phyloP scores from a whole-genome alignment of 306 rosid genomes.

The Glycine soja region DNA sequence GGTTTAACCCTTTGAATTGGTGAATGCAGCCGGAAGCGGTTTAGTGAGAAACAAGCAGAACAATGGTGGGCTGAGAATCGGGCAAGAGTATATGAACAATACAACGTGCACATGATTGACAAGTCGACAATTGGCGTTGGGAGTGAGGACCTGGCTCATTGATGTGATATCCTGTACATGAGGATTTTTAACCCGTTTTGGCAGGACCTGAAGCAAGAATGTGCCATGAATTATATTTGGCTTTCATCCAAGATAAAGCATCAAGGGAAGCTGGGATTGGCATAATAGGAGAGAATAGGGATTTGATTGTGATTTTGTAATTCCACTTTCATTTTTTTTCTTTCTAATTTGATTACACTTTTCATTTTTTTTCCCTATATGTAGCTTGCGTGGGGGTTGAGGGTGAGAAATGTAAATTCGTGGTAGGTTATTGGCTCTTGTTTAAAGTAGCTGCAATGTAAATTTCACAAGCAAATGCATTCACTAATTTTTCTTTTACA shows the following conservation, averaged over 20 bases:
- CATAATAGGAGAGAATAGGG: slow-evolving; percentile 71
- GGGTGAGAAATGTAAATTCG: slow-evolving; percentile 91
- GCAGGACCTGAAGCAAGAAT: slow-evolving; percentile 60
- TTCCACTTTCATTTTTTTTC: slow-evolving; percentile 27
- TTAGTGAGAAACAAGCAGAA: slow-evolving; percentile 96
- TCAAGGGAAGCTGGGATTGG: slow-evolving; percentile 61
- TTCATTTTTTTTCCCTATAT: slow-evolving; percentile 66
- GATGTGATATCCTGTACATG: slow-evolving; percentile 71
- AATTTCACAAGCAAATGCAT: slow-evolving; percentile 71
- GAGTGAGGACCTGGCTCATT: slow-evolving; percentile 85
- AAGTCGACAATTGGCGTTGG: slow-evolving; percentile 88
- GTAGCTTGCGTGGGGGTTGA: slow-evolving; percentile 82
- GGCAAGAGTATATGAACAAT: slow-evolving; percentile 82
- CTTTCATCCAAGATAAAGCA: slow-evolving; percentile 64
- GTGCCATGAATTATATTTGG: slow-evolving; percentile 56
- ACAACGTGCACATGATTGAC: slow-evolving; percentile 83
- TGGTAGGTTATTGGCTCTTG: slow-evolving; percentile 71
- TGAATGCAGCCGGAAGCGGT: slow-evolving; percentile 90
- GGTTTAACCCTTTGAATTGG: slow-evolving; percentile 37
- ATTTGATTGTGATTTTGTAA: slow-evolving; percentile 67
- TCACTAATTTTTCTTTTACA: slow-evolving; percentile 51
- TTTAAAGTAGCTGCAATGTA: slow-evolving; percentile 76
- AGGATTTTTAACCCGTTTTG: slow-evolving; percentile 56
- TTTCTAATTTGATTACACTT: slow-evolving; percentile 54
- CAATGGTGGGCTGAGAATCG: slow-evolving; percentile 99